Percentiles rank a stretch among this genome's conserved stretches.
phyloP scores from a whole-genome alignment of 2,329 filamentous ascomycete species.

The Pseudocercospora pini-densiflorae region DNA sequence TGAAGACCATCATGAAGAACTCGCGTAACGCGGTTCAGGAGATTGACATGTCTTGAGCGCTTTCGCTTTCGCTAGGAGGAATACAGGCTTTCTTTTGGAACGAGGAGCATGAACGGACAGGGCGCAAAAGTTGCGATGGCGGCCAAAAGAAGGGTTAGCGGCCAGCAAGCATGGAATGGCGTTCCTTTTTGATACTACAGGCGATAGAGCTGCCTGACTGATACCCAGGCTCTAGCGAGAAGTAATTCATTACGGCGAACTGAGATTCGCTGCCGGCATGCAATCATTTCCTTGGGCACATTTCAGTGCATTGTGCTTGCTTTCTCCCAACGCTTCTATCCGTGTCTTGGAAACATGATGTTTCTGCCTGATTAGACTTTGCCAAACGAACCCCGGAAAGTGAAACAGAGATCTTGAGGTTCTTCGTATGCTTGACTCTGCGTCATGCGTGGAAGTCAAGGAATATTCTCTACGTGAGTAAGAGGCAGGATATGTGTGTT shows the following conservation, averaged over 20 bases:
- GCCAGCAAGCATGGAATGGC: conserved; percentile 1
- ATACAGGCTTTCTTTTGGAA: not conserved
- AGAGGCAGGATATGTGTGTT: not conserved
- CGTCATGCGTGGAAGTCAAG: no score
- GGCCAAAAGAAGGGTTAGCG: not conserved
- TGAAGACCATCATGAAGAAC: conserved; percentile 78
- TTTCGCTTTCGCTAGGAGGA: not conserved
- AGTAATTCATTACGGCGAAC: not conserved
- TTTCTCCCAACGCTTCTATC: not conserved
- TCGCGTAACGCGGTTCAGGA: conserved; percentile 35
- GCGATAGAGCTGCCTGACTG: conserved; percentile 11
- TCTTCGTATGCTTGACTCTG: not conserved
- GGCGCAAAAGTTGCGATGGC: not conserved
- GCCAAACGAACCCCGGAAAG: not conserved
- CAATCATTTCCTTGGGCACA: not conserved
- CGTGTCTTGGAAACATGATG: no score
- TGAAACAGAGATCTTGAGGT: not conserved
- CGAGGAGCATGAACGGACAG: not conserved
- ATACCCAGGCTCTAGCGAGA: conserved; percentile 11
- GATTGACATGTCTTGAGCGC: conserved; percentile 22
- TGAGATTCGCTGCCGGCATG: not conserved
- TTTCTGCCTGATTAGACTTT: no score
- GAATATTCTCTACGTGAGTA: no score
- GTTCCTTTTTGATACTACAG: conserved; percentile 5
- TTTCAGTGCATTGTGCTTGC: not conserved